Base-by-base conservation (phyloP, 768 basidiomycete genomes). In the Coprinopsis strossmayeri region DNA sequence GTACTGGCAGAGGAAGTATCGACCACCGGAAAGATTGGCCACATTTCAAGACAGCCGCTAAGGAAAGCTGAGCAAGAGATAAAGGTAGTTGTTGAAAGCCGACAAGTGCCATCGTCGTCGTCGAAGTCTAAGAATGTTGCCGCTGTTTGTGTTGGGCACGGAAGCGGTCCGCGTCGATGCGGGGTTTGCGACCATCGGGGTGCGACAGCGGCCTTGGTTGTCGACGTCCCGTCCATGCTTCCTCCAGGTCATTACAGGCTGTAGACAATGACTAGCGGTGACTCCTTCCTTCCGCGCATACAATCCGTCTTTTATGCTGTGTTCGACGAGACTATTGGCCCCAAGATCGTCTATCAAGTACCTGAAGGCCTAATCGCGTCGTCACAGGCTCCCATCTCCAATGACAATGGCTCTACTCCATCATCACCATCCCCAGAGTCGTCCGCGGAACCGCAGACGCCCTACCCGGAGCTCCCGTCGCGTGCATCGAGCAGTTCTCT, bases 251-350 rank as follows among this genome's bases (percentile, higher is more conserved):
- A 38, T 18, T 7, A 38, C 9, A 13, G 40, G 40, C 40, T 17
- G 9, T 11, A 38, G 34, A 49, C 24, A 26, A 46, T 21, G 44
- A 49, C 46, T 49, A 61, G 61, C n/a, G 65, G 63, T 32, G 82
- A 82, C 63, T 90, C 87, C 9, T 91, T 87, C 66, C 74, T 85
- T 39, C 88, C 88, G 30, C 72, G 76, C 45, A 86, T 91, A 49
- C 81, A 84, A 57, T 92, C 91, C 10, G 86, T 95, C 12, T 97
- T 98, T 70, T 97, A 96, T 60, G 86, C 94, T 2, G 82, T 87
- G 12, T 98, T 99, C 62, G 91, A 98, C 66, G 76, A 84, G 30
- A 69, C 68, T 3, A 80, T 86, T 47, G 95, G 96, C 1, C 89
- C 92, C 2, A 89, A 89, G 59, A 87, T 98, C 39, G 82, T 91